Percentiles rank a stretch among this genome's conserved stretches.
phyloP scores from a whole-genome alignment of 1,139 yeast genomes.

The Scheffersomyces titani region DNA sequence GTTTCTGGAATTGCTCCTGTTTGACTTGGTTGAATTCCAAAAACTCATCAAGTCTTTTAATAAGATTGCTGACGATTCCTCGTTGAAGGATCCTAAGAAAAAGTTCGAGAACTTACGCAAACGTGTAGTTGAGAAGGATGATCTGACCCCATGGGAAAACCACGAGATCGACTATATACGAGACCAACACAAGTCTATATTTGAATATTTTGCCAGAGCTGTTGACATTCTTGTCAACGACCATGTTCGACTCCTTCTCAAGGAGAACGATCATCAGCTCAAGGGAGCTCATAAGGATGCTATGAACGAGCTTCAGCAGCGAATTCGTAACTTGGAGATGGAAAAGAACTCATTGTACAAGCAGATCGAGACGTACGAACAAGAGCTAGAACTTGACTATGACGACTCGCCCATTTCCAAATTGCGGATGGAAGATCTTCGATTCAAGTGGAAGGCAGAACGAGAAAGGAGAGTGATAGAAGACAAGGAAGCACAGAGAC shows the following conservation, averaged over 20 bases:
- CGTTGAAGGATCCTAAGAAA: slow-evolving; percentile 56
- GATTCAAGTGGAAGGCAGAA: slow-evolving; percentile 67
- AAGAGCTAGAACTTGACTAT: slow-evolving; percentile 12
- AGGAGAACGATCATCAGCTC: slow-evolving; percentile 23
- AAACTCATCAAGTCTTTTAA: slow-evolving; percentile 49
- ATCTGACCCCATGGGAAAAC: slow-evolving; percentile 14
- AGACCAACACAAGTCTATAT: slow-evolving; percentile 54
- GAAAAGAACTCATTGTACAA: slow-evolving; percentile 24
- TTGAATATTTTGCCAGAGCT: slow-evolving; percentile 61
- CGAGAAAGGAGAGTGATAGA: slow-evolving; percentile 69
- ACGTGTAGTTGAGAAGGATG: slow-evolving; percentile 15
- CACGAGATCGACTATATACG: slow-evolving; percentile 33
- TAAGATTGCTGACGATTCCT: slow-evolving; percentile 58
- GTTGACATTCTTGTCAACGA: slow-evolving; percentile 58
- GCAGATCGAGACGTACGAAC: slow-evolving; percentile 18
- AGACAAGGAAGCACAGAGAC: slow-evolving; percentile 51
- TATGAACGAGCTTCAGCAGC: slow-evolving; percentile 28
- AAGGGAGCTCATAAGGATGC: slow-evolving; percentile 18
- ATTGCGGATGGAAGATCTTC: slow-evolving; percentile 60
- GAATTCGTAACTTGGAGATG: slow-evolving; percentile 32
- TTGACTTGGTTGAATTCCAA: slow-evolving; percentile 41
- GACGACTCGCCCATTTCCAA: slow-evolving; percentile 36
- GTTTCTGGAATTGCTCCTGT: slow-evolving; percentile 37
- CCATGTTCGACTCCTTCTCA: slow-evolving; percentile 48
- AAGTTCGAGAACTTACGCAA: slow-evolving; percentile 45